Evolutionary conservation across 345 rosid genomes (phyloP).

Genomic region (Trapa incisa): DNA sequence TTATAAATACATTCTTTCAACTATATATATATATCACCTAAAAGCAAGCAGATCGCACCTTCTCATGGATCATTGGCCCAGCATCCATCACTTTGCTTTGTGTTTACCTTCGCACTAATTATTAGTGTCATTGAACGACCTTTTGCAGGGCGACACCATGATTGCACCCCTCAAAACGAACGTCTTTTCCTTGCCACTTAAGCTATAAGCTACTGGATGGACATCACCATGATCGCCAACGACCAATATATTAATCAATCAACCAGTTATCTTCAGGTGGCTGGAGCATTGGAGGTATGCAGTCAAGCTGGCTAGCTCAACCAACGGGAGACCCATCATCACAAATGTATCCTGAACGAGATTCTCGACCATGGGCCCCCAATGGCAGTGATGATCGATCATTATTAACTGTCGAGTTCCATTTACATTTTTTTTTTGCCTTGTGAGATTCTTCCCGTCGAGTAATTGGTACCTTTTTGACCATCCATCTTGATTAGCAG

Average conservation of each 20-base stretch:
- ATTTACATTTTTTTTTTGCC: constrained; percentile 7
- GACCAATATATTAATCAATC: not conserved
- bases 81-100: not conserved
- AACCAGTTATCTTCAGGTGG: no score
- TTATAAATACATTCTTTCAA: no score
- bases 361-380: no score
- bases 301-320: not conserved
- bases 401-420: not conserved
- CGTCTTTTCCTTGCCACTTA: not conserved
- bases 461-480: constrained; percentile 30
- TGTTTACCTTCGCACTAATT: not conserved
- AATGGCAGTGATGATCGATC: no score
- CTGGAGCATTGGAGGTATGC: no score
- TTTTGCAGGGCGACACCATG: not conserved
- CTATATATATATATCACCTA: not conserved
- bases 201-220: not conserved
- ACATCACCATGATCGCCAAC: not conserved
- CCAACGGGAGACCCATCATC: no score
- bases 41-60: not conserved
- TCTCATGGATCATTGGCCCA: not conserved
- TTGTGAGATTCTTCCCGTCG: constrained; percentile 8
- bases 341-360: no score
- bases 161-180: not conserved
- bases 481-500: constrained; percentile 24
- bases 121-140: not conserved